Percentiles rank a stretch among this genome's conserved stretches.
phyloP scores from a whole-genome alignment of 768 basidiomycete genomes.

The Cyathus striatus region DNA sequence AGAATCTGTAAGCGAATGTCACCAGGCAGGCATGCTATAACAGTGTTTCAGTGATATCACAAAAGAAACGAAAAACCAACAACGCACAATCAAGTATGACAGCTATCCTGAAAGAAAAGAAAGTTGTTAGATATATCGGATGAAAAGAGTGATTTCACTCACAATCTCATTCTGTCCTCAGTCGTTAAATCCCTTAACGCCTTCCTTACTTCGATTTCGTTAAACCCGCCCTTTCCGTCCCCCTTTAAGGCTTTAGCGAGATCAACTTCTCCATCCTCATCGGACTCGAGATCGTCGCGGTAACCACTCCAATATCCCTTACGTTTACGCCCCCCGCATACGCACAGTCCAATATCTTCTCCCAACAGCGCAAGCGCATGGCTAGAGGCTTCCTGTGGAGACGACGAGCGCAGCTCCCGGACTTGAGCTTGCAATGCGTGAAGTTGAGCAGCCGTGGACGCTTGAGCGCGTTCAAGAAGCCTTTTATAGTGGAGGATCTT shows the following conservation, averaged over 20 bases:
- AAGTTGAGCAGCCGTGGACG: conserved; percentile 73
- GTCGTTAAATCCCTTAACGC: conserved; percentile 56
- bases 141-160: conserved; percentile 21
- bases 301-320: conserved; percentile 75
- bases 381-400: conserved; percentile 13
- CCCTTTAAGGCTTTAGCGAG: conserved; percentile 43
- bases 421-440: conserved; percentile 85
- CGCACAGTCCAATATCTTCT: conserved; percentile 25
- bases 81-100: conserved; percentile 58
- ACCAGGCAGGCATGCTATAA: conserved; percentile 70
- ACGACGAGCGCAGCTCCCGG: conserved; percentile 50
- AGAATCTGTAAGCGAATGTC: conserved; percentile 83
- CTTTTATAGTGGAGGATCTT: conserved; percentile 75
- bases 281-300: conserved; percentile 43
- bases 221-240: conserved; percentile 57
- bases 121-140: conserved; percentile 1
- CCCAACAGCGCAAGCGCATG: conserved; percentile 13
- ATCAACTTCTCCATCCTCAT: conserved; percentile 33
- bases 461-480: conserved; percentile 75
- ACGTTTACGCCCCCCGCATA: conserved; percentile 58
- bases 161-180: conserved; percentile 74
- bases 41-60: conserved; percentile 5
- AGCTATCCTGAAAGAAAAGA: conserved; percentile 34
- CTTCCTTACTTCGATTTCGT: conserved; percentile 64
- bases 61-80: background rate